Conservation (phyloP, 345 rosid species). For the Citrus maxima region DNA sequence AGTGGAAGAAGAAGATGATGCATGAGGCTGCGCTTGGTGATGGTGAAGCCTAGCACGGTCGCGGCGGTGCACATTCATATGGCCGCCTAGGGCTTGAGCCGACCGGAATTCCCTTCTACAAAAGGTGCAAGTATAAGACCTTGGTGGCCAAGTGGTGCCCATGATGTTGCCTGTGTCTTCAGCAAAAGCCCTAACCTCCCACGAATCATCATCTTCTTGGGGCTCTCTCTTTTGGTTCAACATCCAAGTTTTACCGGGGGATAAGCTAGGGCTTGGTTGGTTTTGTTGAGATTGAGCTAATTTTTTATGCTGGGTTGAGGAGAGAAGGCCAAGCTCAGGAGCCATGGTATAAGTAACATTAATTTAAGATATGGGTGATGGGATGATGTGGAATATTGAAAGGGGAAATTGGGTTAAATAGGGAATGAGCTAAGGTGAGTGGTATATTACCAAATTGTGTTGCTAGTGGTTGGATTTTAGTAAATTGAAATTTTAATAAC, state of each 20-base stretch:
- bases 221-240: slow-evolving; percentile 59
- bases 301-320: slow-evolving; percentile 32
- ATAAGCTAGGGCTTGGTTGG: slow-evolving; percentile 17
- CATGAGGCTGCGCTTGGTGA: slow-evolving; percentile 40
- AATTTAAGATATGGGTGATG: slow-evolving; percentile 19
- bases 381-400: slow-evolving; percentile 26
- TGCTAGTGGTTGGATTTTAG: slow-evolving; percentile 33
- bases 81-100: slow-evolving; percentile 98
- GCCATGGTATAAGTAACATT: slow-evolving; percentile 33
- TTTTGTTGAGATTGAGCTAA: slow-evolving; percentile 24
- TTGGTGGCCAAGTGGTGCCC: slow-evolving; percentile 97
- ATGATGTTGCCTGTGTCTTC: slow-evolving; percentile 68
- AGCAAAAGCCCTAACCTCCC: slow-evolving; percentile 93
- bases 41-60: slow-evolving; percentile 84
- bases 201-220: slow-evolving; percentile 71
- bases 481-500: slow-evolving; percentile 15
- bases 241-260: slow-evolving; percentile 40
- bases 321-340: slow-evolving; percentile 43
- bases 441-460: slow-evolving; percentile 28
- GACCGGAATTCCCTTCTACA: slow-evolving; percentile 94
- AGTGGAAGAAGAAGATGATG: slow-evolving; percentile 29
- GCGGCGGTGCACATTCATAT: slow-evolving; percentile 98
- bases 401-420: slow-evolving; percentile 37
- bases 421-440: slow-evolving; percentile 22
- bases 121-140: slow-evolving; percentile 90